Evolutionary conservation across 257 asterid species (phyloP).

Genomic region (Misopates orontium): DNA sequence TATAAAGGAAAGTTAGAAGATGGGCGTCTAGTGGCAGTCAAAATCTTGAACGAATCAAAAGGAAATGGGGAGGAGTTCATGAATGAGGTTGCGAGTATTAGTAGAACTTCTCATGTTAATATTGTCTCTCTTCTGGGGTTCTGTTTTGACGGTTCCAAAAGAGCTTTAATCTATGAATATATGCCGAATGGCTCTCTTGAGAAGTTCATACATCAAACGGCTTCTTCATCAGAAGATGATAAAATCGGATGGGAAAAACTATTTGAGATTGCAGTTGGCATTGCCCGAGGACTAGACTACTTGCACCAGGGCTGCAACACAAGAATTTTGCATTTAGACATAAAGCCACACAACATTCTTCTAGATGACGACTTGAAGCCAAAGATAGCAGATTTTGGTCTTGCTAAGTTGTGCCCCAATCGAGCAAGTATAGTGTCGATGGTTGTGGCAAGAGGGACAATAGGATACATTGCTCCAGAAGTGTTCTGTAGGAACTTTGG

Average conservation of each 20-base stretch:
- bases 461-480: conserved; percentile 9
- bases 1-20: conserved; percentile 32
- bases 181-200: conserved; percentile 47
- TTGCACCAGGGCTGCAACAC: conserved; percentile 35
- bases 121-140: conserved; percentile 43
- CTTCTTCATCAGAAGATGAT: background rate
- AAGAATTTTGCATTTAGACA: background rate
- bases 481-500: conserved; percentile 6
- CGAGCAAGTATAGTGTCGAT: conserved; percentile 16
- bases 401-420: conserved; percentile 7
- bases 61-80: conserved; percentile 40
- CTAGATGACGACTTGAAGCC: background rate
- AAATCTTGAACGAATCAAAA: conserved; percentile 26
- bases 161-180: conserved; percentile 44
- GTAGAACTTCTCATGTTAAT: conserved; percentile 47
- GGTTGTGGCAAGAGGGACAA: conserved; percentile 1
- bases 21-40: conserved; percentile 37
- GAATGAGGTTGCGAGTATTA: conserved; percentile 46
- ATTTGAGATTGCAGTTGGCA: conserved; percentile 32
- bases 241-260: conserved; percentile 20
- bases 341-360: background rate
- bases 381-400: conserved; percentile 6
- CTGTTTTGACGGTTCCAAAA: conserved; percentile 35
- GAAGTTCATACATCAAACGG: conserved; percentile 20
- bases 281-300: conserved; percentile 47